Evolutionary conservation across 306 rosid species (phyloP).

Genomic region (Pueraria montana): DNA sequence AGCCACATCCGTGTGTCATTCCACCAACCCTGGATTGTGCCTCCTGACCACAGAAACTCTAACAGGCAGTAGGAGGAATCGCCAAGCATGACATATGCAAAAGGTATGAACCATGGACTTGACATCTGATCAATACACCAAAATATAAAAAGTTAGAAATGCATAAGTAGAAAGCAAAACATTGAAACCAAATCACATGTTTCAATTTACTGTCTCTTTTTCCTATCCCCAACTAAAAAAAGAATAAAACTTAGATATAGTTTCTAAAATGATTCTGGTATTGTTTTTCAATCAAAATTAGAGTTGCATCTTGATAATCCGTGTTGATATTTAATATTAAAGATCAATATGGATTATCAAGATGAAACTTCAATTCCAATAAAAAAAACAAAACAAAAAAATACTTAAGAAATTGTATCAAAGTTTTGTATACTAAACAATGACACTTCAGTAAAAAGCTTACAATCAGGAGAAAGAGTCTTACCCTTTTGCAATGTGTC

Average conservation of each 20-base stretch:
- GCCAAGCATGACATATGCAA: conserved; percentile 61
- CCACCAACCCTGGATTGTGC: conserved; percentile 84
- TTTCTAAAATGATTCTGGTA: background rate
- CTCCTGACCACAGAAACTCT: conserved; percentile 67
- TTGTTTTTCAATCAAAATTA: background rate
- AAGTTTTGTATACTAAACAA: background rate
- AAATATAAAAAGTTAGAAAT: conserved; percentile 10
- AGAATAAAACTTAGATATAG: background rate
- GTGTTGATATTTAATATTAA: background rate
- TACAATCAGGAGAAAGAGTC: background rate
- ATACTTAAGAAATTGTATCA: background rate
- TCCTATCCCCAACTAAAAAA: background rate
- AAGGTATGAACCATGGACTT: conserved; percentile 78
- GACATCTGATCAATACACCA: conserved; percentile 55
- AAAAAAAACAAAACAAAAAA: too few species aligned
- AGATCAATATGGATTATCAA: background rate
- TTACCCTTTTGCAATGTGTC: background rate
- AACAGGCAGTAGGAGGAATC: conserved; percentile 53
- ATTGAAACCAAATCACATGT: background rate
- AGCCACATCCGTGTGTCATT: conserved; percentile 76
- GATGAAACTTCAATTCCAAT: too few species aligned
- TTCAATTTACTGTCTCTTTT: background rate
- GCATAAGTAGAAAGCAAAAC: background rate
- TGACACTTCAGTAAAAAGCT: background rate
- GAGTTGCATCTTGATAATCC: background rate